Evolutionary conservation across 306 rosid species (phyloP).

Genomic region (Prunus persica): DNA sequence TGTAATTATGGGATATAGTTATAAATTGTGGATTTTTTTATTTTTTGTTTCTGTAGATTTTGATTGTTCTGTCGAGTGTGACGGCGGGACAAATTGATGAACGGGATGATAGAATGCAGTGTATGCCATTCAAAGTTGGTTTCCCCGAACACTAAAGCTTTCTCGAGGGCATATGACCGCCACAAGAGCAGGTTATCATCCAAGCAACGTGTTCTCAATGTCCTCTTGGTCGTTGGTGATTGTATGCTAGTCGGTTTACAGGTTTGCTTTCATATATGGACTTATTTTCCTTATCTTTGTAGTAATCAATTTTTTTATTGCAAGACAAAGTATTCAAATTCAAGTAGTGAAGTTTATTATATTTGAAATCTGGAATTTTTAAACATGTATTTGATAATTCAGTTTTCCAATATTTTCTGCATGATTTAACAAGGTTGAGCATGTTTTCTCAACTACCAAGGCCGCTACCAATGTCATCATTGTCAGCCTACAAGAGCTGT

Average conservation of each 20-base stretch:
- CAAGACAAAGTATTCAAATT: background rate
- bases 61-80: conserved; percentile 31
- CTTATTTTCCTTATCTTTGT: background rate
- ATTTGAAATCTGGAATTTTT: background rate
- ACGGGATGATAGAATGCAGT: conserved; percentile 96
- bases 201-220: conserved; percentile 75
- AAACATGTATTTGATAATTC: background rate
- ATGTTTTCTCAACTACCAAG: background rate
- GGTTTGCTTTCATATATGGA: conserved; percentile 45
- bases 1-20: background rate
- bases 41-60: conserved; percentile 39
- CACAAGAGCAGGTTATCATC: conserved; percentile 75
- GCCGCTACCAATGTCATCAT: background rate
- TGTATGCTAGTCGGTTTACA: conserved; percentile 93
- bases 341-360: background rate
- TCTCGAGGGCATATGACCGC: conserved; percentile 86
- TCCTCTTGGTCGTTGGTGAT: conserved; percentile 92
- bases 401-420: background rate
- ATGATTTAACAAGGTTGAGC: background rate
- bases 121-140: conserved; percentile 92
- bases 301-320: background rate
- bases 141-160: conserved; percentile 63
- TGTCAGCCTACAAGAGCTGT: background rate
- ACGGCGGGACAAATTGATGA: conserved; percentile 40
- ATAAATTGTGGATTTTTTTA: conserved; percentile 5